Evolutionary conservation across 441 rosid genomes (phyloP).

Genomic region (Raphanus hybrid): DNA sequence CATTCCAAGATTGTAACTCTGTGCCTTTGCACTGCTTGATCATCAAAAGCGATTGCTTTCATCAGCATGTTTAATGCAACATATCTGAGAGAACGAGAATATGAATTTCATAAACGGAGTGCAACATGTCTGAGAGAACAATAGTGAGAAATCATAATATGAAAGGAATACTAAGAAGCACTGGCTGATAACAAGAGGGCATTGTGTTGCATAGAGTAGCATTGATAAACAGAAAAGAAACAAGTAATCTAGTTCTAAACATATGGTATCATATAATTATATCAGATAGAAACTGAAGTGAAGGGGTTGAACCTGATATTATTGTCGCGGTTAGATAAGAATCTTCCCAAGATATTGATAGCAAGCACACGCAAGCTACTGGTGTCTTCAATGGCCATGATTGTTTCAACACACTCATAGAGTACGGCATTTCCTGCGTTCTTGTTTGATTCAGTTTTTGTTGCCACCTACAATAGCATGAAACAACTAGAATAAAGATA

Average conservation of each 20-base stretch:
- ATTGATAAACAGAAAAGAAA: neutral
- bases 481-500: slow-evolving; percentile 35
- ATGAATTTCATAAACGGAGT: slow-evolving; percentile 33
- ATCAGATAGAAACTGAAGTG: slow-evolving; percentile 14
- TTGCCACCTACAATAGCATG: slow-evolving; percentile 80
- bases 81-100: slow-evolving; percentile 60
- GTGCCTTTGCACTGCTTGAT: slow-evolving; percentile 99
- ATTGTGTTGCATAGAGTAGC: neutral
- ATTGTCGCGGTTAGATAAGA: slow-evolving; percentile 98
- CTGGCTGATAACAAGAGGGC: slow-evolving; percentile 18
- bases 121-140: slow-evolving; percentile 70
- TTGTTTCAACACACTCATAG: slow-evolving; percentile 97
- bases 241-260: neutral
- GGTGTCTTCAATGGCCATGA: slow-evolving; percentile 97
- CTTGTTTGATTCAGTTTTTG: slow-evolving; percentile 98
- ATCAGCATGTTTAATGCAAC: slow-evolving; percentile 99
- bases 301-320: slow-evolving; percentile 84
- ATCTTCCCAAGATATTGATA: slow-evolving; percentile 96
- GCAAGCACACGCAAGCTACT: slow-evolving; percentile 99
- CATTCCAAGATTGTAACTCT: slow-evolving; percentile 97
- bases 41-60: slow-evolving; percentile 92
- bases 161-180: neutral
- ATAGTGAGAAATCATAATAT: slow-evolving; percentile 15
- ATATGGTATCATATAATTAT: neutral
- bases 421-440: slow-evolving; percentile 99